phyloP scores from a whole-genome alignment of 2,329 filamentous ascomycete genomes.

The Fusarium bulbicola region DNA sequence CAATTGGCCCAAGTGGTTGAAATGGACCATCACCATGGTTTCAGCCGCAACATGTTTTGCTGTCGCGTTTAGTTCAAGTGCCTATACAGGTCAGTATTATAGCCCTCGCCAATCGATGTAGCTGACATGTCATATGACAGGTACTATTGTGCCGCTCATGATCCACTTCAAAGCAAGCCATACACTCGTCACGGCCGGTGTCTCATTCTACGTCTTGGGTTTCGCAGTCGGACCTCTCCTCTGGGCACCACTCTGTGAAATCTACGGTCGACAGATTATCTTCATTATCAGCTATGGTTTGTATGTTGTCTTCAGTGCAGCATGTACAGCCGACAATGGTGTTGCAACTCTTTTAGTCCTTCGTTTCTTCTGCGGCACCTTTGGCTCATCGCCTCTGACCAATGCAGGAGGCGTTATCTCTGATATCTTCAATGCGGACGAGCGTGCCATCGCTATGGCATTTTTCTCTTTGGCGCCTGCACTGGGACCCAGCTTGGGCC shows the following conservation, averaged over 20 bases:
- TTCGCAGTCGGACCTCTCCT: slow-evolving; percentile 70
- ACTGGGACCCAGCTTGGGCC: slow-evolving; percentile 67
- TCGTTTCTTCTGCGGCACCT: slow-evolving; percentile 72
- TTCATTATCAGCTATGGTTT: slow-evolving; percentile 66
- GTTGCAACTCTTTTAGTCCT: slow-evolving; percentile 70
- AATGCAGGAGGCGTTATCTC: slow-evolving; percentile 71
- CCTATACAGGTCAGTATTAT: slow-evolving; percentile 64
- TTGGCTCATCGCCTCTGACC: slow-evolving; percentile 69
- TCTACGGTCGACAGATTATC: slow-evolving; percentile 68
- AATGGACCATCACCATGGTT: slow-evolving; percentile 72
- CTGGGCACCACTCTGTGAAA: slow-evolving; percentile 73
- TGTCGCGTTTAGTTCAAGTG: slow-evolving; percentile 75
- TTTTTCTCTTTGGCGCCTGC: slow-evolving; percentile 71
- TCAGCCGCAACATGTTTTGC: slow-evolving; percentile 73
- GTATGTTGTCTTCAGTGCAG: slow-evolving; percentile 70
- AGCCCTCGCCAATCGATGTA: accelerated
- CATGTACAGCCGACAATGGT: slow-evolving; percentile 64
- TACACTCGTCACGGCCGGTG: slow-evolving; percentile 67
- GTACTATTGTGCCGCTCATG: slow-evolving; percentile 59
- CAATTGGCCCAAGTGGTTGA: slow-evolving; percentile 62
- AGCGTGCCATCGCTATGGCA: slow-evolving; percentile 66
- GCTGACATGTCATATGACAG: neutral
- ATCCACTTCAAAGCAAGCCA: slow-evolving; percentile 60
- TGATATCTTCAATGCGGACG: slow-evolving; percentile 66
- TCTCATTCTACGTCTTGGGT: slow-evolving; percentile 71